Evolutionary conservation across 805 yeast genomes (phyloP), one percentile per base, ranked within the genome.

Genomic region (Cyberlindnera xishuangbannaensis): DNA sequence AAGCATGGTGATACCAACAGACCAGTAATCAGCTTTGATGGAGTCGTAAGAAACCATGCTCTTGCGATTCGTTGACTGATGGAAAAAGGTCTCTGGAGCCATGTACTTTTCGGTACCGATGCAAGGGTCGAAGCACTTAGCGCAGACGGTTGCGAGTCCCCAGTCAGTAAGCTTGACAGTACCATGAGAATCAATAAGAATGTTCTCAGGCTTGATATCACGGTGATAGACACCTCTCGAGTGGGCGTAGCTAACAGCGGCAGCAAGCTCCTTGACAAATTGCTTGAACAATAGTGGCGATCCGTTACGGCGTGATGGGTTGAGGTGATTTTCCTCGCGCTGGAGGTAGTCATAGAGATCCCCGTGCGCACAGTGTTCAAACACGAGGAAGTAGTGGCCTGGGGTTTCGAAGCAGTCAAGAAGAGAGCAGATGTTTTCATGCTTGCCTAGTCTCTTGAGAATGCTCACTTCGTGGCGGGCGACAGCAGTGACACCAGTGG

Each of bases 51-150:
- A 32, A 7, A 34, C 30, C 17, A 30, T 15, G 16, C 17, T 28
- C 12, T 30, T 27, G 6, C 30, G 37, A 20, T 30, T 37, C 4
- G 31, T 22, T 11, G 33, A 11, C 27, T 47, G 52, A 28, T 53
- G 50, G 50, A 81, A 78, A 42, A 80, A 78, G 31, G 87, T 69
- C 57, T 87, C 97, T 4, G 97, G 97, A 2, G 95, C 94, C 85
- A 88, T 81, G 58, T 86, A 87, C 43, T 90, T 73, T 56, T 85
- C 95, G 16, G 88, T 78, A 18, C 96, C 96, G 40, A 85, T 54
- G 23, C 59, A 51, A 13, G 56, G 52, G 20, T 59, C 66, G 9
- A 34, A 41, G 14, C 62, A 55, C 25, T 44, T 39, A n/a, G 47
- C 35, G 3, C 42, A 39, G 4, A 50, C 45, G 2, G 80, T 73